Conservation (phyloP, 2,329 filamentous ascomycete species). For the Aspergillus sp. region DNA sequence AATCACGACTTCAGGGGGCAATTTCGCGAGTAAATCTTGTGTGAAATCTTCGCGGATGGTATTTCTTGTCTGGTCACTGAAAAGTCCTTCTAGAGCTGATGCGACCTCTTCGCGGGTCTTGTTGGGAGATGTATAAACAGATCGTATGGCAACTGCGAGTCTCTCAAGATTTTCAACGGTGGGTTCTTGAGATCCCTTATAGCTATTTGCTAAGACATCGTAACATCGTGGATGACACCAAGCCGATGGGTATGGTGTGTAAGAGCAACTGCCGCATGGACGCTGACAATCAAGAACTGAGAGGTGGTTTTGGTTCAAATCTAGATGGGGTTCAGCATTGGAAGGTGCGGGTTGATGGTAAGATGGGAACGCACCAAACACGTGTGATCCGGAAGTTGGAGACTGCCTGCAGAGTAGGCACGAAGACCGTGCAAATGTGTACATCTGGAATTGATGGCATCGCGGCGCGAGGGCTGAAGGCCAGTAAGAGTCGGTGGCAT, state of each 20-base stretch:
- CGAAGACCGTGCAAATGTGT: not conserved
- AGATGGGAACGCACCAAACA: slow-evolving; percentile 1
- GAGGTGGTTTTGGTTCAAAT: not conserved
- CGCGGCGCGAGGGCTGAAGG: no score
- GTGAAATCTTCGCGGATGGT: not conserved
- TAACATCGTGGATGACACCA: slow-evolving; percentile 8
- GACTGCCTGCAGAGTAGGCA: slow-evolving; percentile 6
- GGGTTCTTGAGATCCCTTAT: slow-evolving; percentile 1
- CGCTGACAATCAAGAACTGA: not conserved
- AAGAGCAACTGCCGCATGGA: not conserved
- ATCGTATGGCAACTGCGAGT: not conserved
- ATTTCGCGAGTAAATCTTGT: slow-evolving; percentile 2
- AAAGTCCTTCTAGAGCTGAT: slow-evolving; percentile 3
- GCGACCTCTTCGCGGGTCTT: not conserved
- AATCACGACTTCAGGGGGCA: slow-evolving; percentile 1
- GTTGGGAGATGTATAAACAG: not conserved
- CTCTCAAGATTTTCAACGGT: not conserved
- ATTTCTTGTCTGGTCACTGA: not conserved
- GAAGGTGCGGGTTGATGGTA: not conserved
- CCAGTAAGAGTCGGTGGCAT: no score
- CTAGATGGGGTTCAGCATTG: not conserved
- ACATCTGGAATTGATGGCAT: not conserved
- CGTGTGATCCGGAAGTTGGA: not conserved
- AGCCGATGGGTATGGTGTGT: not conserved
- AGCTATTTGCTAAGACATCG: not conserved